Conservation (phyloP, 2,329 filamentous ascomycete species). For the Trichophyton mentagrophytes region DNA sequence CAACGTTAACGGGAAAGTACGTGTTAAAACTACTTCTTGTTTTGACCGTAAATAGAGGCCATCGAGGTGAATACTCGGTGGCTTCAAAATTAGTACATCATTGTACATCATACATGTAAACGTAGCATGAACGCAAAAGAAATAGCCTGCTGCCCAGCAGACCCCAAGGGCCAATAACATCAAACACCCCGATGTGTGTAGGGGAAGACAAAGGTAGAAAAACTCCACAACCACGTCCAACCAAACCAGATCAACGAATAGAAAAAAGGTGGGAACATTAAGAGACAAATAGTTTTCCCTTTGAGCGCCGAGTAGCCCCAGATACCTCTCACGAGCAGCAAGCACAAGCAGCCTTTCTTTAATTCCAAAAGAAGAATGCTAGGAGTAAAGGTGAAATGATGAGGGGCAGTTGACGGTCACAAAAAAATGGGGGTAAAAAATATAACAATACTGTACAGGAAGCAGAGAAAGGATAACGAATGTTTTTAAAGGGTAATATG, state of each 20-base stretch:
- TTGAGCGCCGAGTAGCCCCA: constrained; percentile 1
- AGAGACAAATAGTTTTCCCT: constrained; percentile 6
- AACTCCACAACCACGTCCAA: constrained; percentile 15
- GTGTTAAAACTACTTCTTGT: neutral
- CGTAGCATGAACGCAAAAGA: neutral
- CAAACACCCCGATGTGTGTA: neutral
- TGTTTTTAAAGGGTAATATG: constrained; percentile 33
- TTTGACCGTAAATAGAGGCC: neutral
- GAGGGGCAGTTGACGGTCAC: neutral
- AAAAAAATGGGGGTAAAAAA: neutral
- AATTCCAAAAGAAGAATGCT: neutral
- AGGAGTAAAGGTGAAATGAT: neutral
- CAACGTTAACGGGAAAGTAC: neutral
- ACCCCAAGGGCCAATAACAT: neutral
- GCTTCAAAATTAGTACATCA: constrained; percentile 1
- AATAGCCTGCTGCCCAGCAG: neutral
- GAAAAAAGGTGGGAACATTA: constrained; percentile 7
- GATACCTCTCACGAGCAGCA: neutral
- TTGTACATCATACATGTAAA: constrained; percentile 4
- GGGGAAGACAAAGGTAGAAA: constrained; percentile 10
- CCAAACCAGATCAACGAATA: constrained; percentile 7
- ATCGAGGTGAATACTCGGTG: neutral
- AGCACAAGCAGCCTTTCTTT: neutral
- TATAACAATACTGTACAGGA: constrained; percentile 12
- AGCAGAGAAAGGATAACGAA: constrained; percentile 11